A percentile compares a stretch with the other conserved stretches of the same genome.
Evolutionary conservation across 805 yeast species (phyloP).

Genomic region (Tetrapisispora namnaoensis): DNA sequence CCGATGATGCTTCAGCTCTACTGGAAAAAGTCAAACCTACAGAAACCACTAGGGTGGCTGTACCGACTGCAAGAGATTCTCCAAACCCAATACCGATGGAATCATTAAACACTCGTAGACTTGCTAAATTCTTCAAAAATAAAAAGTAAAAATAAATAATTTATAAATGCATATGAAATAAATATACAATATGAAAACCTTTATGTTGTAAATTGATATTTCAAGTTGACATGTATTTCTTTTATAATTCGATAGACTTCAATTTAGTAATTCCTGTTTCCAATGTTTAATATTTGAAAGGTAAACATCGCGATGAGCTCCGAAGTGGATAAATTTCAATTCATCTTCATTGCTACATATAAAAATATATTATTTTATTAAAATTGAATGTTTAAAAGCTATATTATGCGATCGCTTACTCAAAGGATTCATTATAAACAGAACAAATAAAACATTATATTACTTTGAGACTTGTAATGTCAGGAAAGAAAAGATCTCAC

Average conservation of each 20-base stretch:
- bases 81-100: slow-evolving; percentile 2
- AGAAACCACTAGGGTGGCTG: neutral
- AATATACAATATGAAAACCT: no score
- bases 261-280: no score
- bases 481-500: neutral
- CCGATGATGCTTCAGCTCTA: slow-evolving; percentile 57
- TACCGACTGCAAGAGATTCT: neutral
- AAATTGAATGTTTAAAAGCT: no score
- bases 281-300: no score
- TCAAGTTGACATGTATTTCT: no score
- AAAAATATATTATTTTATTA: no score
- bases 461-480: neutral
- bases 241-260: neutral
- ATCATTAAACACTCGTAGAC: slow-evolving; percentile 1
- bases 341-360: no score
- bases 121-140: slow-evolving; percentile 5
- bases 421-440: no score
- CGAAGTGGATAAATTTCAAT: no score
- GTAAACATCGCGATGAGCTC: neutral
- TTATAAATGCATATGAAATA: neutral
- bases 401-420: no score
- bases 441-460: no score
- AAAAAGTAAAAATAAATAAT: neutral
- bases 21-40: slow-evolving; percentile 37
- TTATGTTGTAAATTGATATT: no score